phyloP scores from a whole-genome alignment of 805 yeast genomes.

The Wickerhamiella australiensis region DNA sequence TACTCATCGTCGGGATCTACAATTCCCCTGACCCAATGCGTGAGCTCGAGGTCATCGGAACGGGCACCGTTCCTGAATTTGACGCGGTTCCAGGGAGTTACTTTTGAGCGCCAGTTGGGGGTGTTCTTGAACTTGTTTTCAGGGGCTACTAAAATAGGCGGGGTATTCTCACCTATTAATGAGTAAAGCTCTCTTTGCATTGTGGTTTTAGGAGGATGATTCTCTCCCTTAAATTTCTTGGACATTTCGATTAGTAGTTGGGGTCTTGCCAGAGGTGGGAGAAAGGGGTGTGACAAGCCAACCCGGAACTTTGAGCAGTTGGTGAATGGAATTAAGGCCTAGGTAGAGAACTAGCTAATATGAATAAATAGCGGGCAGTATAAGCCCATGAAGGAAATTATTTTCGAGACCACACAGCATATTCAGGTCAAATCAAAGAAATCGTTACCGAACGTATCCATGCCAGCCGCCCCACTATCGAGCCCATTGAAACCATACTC shows the following conservation, averaged over 20 bases:
- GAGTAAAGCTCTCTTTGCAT: constrained; percentile 84
- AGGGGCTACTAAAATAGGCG: constrained; percentile 53
- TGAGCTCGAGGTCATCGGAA: constrained; percentile 43
- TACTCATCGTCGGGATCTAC: constrained; percentile 40
- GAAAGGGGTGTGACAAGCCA: too few relatives aligned
- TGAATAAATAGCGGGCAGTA: not conserved
- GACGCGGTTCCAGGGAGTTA: constrained; percentile 72
- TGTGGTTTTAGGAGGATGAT: constrained; percentile 35
- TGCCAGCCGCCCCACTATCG: not conserved
- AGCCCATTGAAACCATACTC: not conserved
- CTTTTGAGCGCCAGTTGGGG: constrained; percentile 46
- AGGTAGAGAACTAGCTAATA: not conserved
- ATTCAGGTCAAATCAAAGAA: constrained; percentile 6
- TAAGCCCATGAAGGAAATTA: too few relatives aligned
- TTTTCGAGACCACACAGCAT: too few relatives aligned
- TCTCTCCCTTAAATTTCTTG: constrained; percentile 27
- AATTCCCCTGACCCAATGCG: constrained; percentile 82
- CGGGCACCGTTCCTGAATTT: constrained; percentile 48
- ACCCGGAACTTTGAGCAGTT: too few relatives aligned
- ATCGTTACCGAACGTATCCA: constrained; percentile 6
- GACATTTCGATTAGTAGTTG: constrained; percentile 10
- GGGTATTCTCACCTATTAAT: constrained; percentile 81
- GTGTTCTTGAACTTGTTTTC: constrained; percentile 49
- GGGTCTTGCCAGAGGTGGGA: too few relatives aligned
- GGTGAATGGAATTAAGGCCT: too few relatives aligned